phyloP scores from a whole-genome alignment of 2,329 filamentous ascomycete species.

The Pseudopyrenochaeta lycopersici region DNA sequence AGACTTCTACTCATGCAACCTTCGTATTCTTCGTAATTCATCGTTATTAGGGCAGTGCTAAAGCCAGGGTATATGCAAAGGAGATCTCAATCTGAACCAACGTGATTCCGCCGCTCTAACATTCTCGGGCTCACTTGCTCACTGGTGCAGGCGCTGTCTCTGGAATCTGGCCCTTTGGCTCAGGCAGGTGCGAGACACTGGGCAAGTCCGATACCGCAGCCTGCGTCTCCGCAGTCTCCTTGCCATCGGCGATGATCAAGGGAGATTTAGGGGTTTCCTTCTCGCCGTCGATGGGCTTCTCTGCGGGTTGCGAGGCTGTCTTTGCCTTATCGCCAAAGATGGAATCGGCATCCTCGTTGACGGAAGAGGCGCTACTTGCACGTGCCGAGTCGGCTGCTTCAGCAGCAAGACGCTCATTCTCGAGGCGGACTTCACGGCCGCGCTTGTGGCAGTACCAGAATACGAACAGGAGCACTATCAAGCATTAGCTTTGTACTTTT shows the following conservation, averaged over 20 bases:
- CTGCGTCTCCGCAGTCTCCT: conserved; percentile 26
- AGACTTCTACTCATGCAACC: too few species aligned
- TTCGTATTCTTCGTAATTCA: background rate
- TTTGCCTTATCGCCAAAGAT: conserved; percentile 38
- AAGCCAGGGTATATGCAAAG: conserved; percentile 13
- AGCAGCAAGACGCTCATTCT: conserved; percentile 61
- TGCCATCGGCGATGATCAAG: conserved; percentile 40
- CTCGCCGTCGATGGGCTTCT: conserved; percentile 10
- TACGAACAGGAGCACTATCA: conserved; percentile 80
- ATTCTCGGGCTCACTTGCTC: conserved; percentile 11
- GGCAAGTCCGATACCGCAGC: conserved; percentile 45
- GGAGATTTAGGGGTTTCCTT: conserved; percentile 28
- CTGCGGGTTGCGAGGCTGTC: conserved; percentile 10
- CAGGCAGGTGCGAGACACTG: conserved; percentile 47
- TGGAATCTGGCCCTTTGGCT: conserved; percentile 36
- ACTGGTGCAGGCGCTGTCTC: conserved; percentile 13
- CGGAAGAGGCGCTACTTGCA: conserved; percentile 40
- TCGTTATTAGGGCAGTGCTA: background rate
- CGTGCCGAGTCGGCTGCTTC: conserved; percentile 39
- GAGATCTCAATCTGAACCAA: conserved; percentile 29
- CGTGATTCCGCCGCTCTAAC: background rate
- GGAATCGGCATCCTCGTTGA: conserved; percentile 41
- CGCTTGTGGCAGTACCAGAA: conserved; percentile 99
- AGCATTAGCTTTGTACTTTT: conserved; percentile 25
- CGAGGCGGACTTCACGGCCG: conserved; percentile 83